Evolutionary conservation across 129 eudicot genomes (phyloP).

Genomic region (Flaveria ramosissima): DNA sequence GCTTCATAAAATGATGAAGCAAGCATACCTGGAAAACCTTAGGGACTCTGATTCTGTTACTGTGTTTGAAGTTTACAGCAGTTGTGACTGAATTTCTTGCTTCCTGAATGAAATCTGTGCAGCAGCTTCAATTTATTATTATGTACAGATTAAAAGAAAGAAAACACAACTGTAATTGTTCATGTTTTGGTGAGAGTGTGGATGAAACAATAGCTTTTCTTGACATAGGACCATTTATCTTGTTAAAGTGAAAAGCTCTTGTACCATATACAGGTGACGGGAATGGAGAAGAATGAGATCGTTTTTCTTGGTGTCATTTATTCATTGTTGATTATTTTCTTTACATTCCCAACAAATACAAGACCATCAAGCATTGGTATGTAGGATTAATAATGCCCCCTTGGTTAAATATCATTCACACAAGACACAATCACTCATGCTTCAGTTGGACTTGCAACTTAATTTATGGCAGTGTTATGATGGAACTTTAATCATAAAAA

Average conservation of each 20-base stretch:
- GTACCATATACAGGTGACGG: not conserved
- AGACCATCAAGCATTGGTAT: not conserved
- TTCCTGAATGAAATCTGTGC: constrained; percentile 80
- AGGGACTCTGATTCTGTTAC: constrained; percentile 61
- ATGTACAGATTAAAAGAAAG: constrained; percentile 5
- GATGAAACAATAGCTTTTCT: not conserved
- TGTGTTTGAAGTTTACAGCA: constrained; percentile 63
- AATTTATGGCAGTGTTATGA: not conserved
- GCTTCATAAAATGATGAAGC: constrained; percentile 16
- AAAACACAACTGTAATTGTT: not conserved
- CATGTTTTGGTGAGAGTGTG: not conserved
- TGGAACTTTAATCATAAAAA: not conserved
- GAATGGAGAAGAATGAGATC: not conserved
- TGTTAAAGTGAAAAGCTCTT: not conserved
- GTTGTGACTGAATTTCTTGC: constrained; percentile 86
- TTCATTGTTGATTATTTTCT: not conserved
- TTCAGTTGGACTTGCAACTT: not conserved
- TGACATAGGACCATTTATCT: not conserved
- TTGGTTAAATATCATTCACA: not conserved
- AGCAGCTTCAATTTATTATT: constrained; percentile 26
- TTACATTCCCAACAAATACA: not conserved
- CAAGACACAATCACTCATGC: not conserved
- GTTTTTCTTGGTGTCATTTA: not conserved
- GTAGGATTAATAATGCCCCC: not conserved
- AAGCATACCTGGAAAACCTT: constrained; percentile 64